A percentile compares a stretch with the other conserved stretches of the same genome.
Evolutionary conservation across 306 rosid species (phyloP).

Genomic region (Elaeagnus macrophylla): DNA sequence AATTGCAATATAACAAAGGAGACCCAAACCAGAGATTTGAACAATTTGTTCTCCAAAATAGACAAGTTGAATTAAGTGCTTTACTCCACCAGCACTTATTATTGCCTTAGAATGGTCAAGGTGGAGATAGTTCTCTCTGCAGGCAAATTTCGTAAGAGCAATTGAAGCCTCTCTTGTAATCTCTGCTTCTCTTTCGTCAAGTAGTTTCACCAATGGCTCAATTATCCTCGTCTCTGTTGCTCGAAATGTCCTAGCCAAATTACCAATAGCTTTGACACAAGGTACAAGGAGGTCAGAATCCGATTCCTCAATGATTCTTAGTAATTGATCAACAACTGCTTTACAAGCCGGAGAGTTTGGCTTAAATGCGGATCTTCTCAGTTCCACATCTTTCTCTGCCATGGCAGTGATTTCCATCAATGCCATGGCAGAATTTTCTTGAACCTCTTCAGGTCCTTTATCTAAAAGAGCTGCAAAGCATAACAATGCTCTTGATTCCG

Average conservation of each 20-base stretch:
- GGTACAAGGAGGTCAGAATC: slow-evolving; percentile 70
- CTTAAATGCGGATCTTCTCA: slow-evolving; percentile 84
- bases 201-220: slow-evolving; percentile 67
- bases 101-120: slow-evolving; percentile 79
- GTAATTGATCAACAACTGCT: slow-evolving; percentile 77
- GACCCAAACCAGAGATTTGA: slow-evolving; percentile 48
- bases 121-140: slow-evolving; percentile 66
- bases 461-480: slow-evolving; percentile 83
- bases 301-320: slow-evolving; percentile 53
- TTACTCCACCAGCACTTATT: slow-evolving; percentile 65
- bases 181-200: slow-evolving; percentile 72
- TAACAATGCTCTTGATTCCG: slow-evolving; percentile 78
- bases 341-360: slow-evolving; percentile 92
- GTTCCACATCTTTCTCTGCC: slow-evolving; percentile 78
- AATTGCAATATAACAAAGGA: slow-evolving; percentile 68
- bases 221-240: slow-evolving; percentile 81
- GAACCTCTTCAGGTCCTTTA: slow-evolving; percentile 62
- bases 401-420: slow-evolving; percentile 81
- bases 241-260: slow-evolving; percentile 75
- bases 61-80: slow-evolving; percentile 74
- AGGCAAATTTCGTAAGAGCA: slow-evolving; percentile 69
- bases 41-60: slow-evolving; percentile 75
- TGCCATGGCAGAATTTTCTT: slow-evolving; percentile 79
- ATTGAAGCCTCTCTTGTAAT: slow-evolving; percentile 54
- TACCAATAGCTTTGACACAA: slow-evolving; percentile 67